Evolutionary conservation across 2,329 filamentous ascomycete species (phyloP).

Genomic region (Sclerotinia nivalis): DNA sequence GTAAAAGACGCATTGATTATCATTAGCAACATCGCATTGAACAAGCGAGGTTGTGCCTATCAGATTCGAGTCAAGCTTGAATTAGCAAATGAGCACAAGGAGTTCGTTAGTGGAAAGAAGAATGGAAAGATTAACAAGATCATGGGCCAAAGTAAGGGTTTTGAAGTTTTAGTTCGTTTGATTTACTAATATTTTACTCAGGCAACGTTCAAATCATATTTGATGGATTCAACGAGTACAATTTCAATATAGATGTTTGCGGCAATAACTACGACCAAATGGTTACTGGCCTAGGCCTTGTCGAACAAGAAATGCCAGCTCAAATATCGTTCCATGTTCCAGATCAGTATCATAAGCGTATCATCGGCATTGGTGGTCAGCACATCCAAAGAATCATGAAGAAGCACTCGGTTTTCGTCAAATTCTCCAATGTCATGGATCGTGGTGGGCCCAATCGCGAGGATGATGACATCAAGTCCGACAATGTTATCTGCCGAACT

Average conservation of each 20-base stretch:
- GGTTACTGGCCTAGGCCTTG: conserved; percentile 86
- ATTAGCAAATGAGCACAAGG: conserved; percentile 98
- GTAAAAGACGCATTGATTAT: conserved; percentile 95
- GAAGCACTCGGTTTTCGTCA: conserved; percentile 99
- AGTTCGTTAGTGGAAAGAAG: conserved; percentile 99
- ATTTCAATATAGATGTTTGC: conserved; percentile 99
- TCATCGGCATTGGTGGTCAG: conserved; percentile 96
- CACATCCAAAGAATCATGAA: conserved; percentile 99
- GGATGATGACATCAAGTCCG: conserved; percentile 96
- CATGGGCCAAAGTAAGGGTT: conserved; percentile 79
- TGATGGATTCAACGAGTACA: conserved; percentile 99
- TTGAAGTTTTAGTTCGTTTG: not conserved
- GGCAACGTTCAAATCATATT: conserved; percentile 96
- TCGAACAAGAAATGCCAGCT: conserved; percentile 98
- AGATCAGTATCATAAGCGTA: conserved; percentile 98
- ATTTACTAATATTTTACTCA: conserved; percentile 2
- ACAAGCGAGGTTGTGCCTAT: conserved; percentile 75
- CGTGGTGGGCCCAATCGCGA: conserved; percentile 87
- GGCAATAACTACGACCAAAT: conserved; percentile 90
- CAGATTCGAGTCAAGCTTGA: conserved; percentile 98
- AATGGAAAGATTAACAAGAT: conserved; percentile 99
- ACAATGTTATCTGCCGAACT: conserved; percentile 98
- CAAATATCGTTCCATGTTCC: conserved; percentile 99
- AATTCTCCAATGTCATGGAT: conserved; percentile 99
- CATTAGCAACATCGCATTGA: conserved; percentile 87